Evolutionary conservation across 2,329 filamentous ascomycete genomes (phyloP).

Genomic region (Metarhizium anisopliae): DNA sequence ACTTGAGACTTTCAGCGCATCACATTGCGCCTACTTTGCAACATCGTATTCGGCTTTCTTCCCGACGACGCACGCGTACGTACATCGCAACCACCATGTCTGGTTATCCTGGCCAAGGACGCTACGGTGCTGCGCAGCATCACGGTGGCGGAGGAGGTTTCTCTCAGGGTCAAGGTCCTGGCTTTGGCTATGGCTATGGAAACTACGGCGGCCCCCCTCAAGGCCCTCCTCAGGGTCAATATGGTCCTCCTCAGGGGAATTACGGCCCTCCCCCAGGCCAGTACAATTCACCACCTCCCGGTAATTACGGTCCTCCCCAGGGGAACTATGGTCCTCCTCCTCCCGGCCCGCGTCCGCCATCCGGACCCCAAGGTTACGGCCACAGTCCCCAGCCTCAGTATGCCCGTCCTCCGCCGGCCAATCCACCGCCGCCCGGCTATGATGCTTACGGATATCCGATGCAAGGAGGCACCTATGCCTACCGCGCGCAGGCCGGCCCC

Average conservation of each 20-base stretch:
- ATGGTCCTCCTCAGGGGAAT: slow-evolving; percentile 7
- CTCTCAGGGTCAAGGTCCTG: slow-evolving; percentile 13
- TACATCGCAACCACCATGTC: slow-evolving; percentile 20
- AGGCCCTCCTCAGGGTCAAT: slow-evolving; percentile 9
- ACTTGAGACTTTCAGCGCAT: not conserved
- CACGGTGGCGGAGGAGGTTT: slow-evolving; percentile 19
- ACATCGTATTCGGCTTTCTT: not conserved
- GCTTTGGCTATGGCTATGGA: slow-evolving; percentile 22
- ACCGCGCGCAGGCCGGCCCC: slow-evolving; percentile 22
- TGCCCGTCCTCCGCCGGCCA: slow-evolving; percentile 20
- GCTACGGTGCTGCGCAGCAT: slow-evolving; percentile 24
- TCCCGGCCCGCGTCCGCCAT: slow-evolving; percentile 13
- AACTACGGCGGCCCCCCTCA: slow-evolving; percentile 16
- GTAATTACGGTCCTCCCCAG: slow-evolving; percentile 14
- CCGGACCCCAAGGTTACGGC: slow-evolving; percentile 12
- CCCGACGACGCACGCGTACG: not conserved
- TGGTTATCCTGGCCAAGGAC: slow-evolving; percentile 32
- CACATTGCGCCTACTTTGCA: not conserved
- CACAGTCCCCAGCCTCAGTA: slow-evolving; percentile 6
- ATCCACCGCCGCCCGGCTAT: slow-evolving; percentile 32
- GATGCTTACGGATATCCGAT: slow-evolving; percentile 40
- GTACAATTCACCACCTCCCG: slow-evolving; percentile 16
- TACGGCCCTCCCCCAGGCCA: slow-evolving; percentile 16
- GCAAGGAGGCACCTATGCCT: slow-evolving; percentile 16
- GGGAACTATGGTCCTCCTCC: slow-evolving; percentile 14